Evolutionary conservation across 2,329 filamentous ascomycete species (phyloP), one percentile per base, ranked within the genome.

Genomic region (Rhinocladiella similis): DNA sequence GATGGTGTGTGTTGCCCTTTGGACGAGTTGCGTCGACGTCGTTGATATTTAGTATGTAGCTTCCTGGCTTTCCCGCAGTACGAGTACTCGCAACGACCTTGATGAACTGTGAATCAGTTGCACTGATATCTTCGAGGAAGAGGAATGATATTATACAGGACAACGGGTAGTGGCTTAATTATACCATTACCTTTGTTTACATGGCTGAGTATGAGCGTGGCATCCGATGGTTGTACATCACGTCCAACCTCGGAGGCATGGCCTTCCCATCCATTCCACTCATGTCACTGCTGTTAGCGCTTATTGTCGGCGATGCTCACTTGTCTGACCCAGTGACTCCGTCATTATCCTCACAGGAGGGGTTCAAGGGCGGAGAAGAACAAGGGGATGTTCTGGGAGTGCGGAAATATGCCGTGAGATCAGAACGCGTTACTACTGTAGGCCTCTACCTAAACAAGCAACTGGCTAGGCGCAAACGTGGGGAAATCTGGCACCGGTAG

Each of bases 81-180:
- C 22, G 4, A 25, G 22, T n/a, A n/a, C n/a, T n/a, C n/a, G n/a
- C n/a, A 7, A 5, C 22, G 22, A 25, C 22, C 7, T 25, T 5
- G 22, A 25, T 25, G 4, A 25, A 25, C 22, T 7, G 7, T 25
- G 7, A 4, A 25, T 25, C 22, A 25, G 22, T 25, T 25, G 22
- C 22, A 38, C 16, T 29, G 25, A 18, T 54, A 56, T 56, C 38
- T 42, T 50, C n/a, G 29, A 33, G 29, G 29, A 33, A 33, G 29
- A 33, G 10, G 29, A 12, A 12, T 33, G 29, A 3, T 33, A 33
- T 7, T 33, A 12, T 7, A 33, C 29, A 33, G 29, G 29, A 10
- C 29, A 33, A 12, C 10, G 29, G 6, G 29, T 33, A 9, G 7
- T 33, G 29, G 6, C 29, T 25, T 25, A 25, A 25, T 25, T 25